These are phyloP conservation scores for Wickerhamomyces sp. DNA, from an alignment of 1,139 yeast species.

Conservation along the genomic window DNA sequence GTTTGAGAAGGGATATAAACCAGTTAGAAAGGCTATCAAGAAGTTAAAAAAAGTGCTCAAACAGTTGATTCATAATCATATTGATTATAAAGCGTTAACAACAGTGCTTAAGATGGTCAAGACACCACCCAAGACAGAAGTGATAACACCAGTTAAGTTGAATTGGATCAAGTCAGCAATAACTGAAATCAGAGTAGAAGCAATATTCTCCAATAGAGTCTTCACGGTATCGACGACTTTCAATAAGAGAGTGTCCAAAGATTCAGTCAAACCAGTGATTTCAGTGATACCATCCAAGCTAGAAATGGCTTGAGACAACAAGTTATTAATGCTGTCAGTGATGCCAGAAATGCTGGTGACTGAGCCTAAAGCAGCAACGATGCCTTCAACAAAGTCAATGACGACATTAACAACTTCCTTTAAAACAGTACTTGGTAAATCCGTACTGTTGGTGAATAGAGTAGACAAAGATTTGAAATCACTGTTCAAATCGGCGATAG, in stretches of 20 bases:
- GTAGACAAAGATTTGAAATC: slow-evolving; percentile 1
- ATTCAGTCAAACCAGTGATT: slow-evolving; percentile 1
- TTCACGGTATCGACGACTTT: not conserved
- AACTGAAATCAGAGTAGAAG: too few species aligned
- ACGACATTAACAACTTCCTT: not conserved
- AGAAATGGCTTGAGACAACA: not conserved
- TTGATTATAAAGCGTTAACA: too few species aligned
- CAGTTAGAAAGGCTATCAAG: too few species aligned
- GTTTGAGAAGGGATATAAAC: too few species aligned
- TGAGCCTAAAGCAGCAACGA: slow-evolving; percentile 2
- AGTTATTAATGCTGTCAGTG: slow-evolving; percentile 1
- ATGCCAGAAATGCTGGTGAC: slow-evolving; percentile 3
- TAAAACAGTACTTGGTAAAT: slow-evolving; percentile 3
- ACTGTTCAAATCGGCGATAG: not conserved
- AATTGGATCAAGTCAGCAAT: not conserved
- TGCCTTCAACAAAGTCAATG: not conserved
- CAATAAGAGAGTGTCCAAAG: not conserved
- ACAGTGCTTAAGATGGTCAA: too few species aligned
- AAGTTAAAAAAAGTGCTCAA: too few species aligned
- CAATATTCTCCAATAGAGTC: not conserved
- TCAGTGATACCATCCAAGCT: not conserved
- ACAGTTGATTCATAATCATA: too few species aligned
- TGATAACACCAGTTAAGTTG: not conserved
- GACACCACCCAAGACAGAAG: not conserved
- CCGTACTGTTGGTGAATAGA: not conserved